Conservation (phyloP, 1,284 basidiomycete species). For the Pseudozyma tsukubaensis region DNA sequence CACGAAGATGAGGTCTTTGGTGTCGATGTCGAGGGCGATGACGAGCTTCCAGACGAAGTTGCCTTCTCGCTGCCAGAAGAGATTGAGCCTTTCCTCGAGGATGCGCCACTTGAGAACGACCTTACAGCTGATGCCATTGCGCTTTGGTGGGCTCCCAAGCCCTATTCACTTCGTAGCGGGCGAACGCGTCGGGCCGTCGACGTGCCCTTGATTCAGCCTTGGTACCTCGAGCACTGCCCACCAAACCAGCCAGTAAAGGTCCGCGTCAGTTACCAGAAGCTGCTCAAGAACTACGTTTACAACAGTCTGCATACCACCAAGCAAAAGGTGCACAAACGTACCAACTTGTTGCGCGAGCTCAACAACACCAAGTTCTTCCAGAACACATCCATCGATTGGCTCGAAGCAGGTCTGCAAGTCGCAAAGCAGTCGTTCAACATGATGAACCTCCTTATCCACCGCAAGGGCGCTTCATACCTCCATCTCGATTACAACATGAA, state of each 20-base stretch:
- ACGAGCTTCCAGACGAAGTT: constrained; percentile 73
- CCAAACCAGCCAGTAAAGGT: constrained; percentile 97
- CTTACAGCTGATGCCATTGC: constrained; percentile 95
- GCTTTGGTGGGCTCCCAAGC: constrained; percentile 98
- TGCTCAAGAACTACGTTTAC: constrained; percentile 94
- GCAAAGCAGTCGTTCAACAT: constrained; percentile 99
- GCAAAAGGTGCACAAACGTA: constrained; percentile 97
- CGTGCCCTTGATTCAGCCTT: constrained; percentile 93
- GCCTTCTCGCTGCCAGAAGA: constrained; percentile 87
- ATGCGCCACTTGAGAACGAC: constrained; percentile 86
- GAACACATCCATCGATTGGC: constrained; percentile 96
- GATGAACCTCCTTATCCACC: constrained; percentile 97
- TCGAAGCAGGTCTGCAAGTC: constrained; percentile 97
- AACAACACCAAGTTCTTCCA: constrained; percentile 99
- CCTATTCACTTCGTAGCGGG: constrained; percentile 92
- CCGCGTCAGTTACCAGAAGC: constrained; percentile 98
- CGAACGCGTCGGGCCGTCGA: constrained; percentile 94
- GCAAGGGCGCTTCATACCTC: constrained; percentile 96
- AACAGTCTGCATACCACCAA: constrained; percentile 89
- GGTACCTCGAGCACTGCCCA: constrained; percentile 95
- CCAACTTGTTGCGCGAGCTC: constrained; percentile 93
- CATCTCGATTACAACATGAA: constrained; percentile 95
- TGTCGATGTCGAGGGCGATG: constrained; percentile 78
- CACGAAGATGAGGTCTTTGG: constrained; percentile 93
- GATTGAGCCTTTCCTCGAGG: constrained; percentile 84